These are phyloP conservation scores for Remersonia thermophila DNA, from an alignment of 2,329 filamentous ascomycete genomes.

Conservation along the genomic window DNA sequence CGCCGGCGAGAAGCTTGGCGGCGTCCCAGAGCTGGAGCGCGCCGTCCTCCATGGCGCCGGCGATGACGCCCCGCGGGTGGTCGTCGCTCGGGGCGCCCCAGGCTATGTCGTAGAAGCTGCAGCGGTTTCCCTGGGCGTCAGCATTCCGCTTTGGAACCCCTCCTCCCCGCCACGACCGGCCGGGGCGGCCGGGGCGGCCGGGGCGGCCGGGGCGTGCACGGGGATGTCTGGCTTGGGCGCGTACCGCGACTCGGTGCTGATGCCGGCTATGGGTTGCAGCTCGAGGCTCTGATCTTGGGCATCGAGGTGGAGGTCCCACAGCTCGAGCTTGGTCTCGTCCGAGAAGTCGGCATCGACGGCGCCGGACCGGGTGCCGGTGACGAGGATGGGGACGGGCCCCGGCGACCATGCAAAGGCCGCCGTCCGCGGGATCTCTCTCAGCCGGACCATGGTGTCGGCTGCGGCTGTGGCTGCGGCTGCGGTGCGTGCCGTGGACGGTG, in stretches of 20 bases:
- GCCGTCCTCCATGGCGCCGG: conserved; percentile 88
- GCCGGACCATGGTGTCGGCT: conserved; percentile 62
- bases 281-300: conserved; percentile 64
- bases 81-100: conserved; percentile 78
- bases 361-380: conserved; percentile 87
- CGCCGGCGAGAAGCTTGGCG: conserved; percentile 47
- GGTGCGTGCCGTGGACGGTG: too few relatives aligned
- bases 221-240: not conserved
- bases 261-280: conserved; percentile 71
- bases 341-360: conserved; percentile 97
- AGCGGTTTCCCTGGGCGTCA: conserved; percentile 7
- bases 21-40: conserved; percentile 91
- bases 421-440: conserved; percentile 92
- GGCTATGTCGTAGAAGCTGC: conserved; percentile 90
- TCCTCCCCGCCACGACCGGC: too few relatives aligned
- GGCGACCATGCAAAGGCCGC: conserved; percentile 97
- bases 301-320: conserved; percentile 88
- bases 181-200: too few relatives aligned
- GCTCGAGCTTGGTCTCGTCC: conserved; percentile 87
- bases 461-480: not conserved
- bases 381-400: conserved; percentile 66
- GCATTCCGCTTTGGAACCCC: not conserved
- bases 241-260: conserved; percentile 81
- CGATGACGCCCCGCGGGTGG: conserved; percentile 77
- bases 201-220: too few relatives aligned